Conservation (phyloP, 805 yeast species). For the Starmerella roubikii region DNA sequence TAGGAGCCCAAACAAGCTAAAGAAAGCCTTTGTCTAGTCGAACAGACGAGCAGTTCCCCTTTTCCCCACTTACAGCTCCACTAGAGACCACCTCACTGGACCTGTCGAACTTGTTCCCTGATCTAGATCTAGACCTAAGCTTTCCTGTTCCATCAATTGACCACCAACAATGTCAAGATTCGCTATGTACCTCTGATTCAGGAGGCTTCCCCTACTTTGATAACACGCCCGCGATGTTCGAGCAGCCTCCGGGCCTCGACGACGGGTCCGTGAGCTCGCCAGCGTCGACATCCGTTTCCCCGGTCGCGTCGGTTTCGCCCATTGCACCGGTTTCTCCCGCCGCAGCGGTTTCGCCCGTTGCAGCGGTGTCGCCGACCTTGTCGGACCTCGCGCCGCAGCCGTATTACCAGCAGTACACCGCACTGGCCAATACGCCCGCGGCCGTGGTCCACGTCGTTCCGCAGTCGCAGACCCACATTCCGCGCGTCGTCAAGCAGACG, state of each 20-base stretch:
- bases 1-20: background rate
- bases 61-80: constrained; percentile 12
- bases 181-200: too few relatives aligned
- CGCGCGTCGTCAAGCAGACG: constrained; percentile 13
- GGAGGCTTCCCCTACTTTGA: too few relatives aligned
- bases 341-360: background rate
- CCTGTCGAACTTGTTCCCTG: constrained; percentile 14
- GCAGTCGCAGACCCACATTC: constrained; percentile 2
- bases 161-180: background rate
- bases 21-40: constrained; percentile 8
- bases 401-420: too few relatives aligned
- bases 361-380: background rate
- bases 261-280: background rate
- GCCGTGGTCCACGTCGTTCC: background rate
- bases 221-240: too few relatives aligned
- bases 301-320: too few relatives aligned
- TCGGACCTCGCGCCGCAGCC: background rate
- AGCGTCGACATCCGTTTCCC: background rate
- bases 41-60: constrained; percentile 9
- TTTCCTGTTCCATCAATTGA: background rate
- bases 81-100: constrained; percentile 1
- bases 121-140: constrained; percentile 3
- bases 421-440: background rate
- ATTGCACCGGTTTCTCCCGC: too few relatives aligned
- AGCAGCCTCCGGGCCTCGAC: background rate